These are phyloP conservation scores for Yamadazyma conglobata DNA, from an alignment of 1,139 yeast genomes.

Conservation along the genomic window DNA sequence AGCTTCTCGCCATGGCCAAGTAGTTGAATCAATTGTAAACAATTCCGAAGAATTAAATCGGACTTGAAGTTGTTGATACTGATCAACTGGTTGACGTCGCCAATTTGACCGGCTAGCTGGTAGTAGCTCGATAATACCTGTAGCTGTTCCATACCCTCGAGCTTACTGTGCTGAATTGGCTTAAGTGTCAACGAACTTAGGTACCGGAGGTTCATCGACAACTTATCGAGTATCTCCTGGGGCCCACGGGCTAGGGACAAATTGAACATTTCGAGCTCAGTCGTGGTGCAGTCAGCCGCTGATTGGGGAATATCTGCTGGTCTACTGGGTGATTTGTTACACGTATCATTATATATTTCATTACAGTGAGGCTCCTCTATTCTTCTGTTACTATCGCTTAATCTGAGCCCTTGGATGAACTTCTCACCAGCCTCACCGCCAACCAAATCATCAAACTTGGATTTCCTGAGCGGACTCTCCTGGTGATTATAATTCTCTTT, in stretches of 20 bases:
- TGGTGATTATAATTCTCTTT: constrained; percentile 11
- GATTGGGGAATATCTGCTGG: background rate
- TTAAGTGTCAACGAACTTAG: constrained; percentile 1
- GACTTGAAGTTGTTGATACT: constrained; percentile 8
- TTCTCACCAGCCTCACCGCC: too few relatives aligned
- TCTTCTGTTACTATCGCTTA: too few relatives aligned
- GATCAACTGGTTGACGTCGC: constrained; percentile 6
- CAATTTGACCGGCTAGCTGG: constrained; percentile 9
- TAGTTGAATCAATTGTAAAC: constrained; percentile 7
- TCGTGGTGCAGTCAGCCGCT: background rate
- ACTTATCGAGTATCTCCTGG: constrained; percentile 2
- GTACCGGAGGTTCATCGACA: constrained; percentile 3
- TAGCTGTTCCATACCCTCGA: constrained; percentile 3
- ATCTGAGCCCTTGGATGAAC: too few relatives aligned
- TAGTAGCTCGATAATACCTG: constrained; percentile 7
- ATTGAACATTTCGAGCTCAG: constrained; percentile 1
- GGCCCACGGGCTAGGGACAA: background rate
- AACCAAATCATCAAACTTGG: constrained; percentile 3
- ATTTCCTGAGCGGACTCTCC: constrained; percentile 11
- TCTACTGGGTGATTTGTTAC: too few relatives aligned
- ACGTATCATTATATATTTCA: too few relatives aligned
- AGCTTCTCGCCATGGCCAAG: too few relatives aligned
- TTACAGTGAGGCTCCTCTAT: too few relatives aligned
- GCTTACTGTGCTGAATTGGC: constrained; percentile 1
- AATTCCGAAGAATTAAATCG: constrained; percentile 8